Conservation (phyloP, 305 asterid species). For the Euphrasia arctica region DNA sequence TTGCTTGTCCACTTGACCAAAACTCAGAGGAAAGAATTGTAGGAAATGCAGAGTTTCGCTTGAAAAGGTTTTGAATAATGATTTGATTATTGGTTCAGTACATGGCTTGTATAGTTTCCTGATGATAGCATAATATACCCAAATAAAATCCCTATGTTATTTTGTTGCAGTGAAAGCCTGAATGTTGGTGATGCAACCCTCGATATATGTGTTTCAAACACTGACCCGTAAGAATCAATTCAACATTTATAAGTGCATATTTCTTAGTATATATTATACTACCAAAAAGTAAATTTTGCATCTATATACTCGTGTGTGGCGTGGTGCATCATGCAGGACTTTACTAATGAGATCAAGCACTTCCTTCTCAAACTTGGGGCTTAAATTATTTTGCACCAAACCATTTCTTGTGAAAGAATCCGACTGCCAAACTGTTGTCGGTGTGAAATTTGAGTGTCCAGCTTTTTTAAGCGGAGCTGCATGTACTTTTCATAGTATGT, state of each 20-base stretch:
- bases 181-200: constrained; percentile 69
- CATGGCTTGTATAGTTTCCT: not conserved
- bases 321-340: constrained; percentile 35
- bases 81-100: constrained; percentile 15
- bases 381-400: constrained; percentile 72
- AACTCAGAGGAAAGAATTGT: constrained; percentile 58
- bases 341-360: constrained; percentile 74
- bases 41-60: constrained; percentile 84
- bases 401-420: constrained; percentile 60
- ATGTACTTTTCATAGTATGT: no score
- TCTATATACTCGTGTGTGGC: constrained; percentile 4
- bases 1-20: constrained; percentile 66
- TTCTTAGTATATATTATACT: not conserved
- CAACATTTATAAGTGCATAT: constrained; percentile 18
- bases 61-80: constrained; percentile 62
- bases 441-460: constrained; percentile 85
- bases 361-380: constrained; percentile 61
- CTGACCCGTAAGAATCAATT: constrained; percentile 67
- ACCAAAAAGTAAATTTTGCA: not conserved
- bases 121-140: constrained; percentile 12
- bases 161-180: constrained; percentile 46
- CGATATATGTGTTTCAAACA: constrained; percentile 69
- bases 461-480: constrained; percentile 63
- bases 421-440: constrained; percentile 71
- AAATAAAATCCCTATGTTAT: not conserved